Evolutionary conservation across 2,329 filamentous ascomycete species (phyloP).

Genomic region (Pestalotiopsis sp.): DNA sequence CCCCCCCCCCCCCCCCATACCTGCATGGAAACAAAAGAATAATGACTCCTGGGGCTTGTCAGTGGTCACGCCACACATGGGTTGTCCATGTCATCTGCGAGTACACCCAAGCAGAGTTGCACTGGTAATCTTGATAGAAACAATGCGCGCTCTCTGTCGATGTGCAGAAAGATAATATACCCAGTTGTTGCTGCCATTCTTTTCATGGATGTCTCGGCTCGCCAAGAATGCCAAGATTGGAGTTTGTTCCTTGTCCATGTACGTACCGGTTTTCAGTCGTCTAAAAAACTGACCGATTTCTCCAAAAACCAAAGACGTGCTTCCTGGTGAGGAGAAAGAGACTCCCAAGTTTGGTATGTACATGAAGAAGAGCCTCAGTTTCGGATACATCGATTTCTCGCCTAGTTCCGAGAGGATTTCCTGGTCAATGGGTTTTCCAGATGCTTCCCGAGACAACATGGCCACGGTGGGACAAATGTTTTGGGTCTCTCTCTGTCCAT

Average conservation of each 20-base stretch:
- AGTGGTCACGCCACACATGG: neutral
- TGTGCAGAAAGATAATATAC: neutral
- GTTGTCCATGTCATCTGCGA: neutral
- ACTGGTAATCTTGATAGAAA: neutral
- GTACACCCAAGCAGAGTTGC: neutral
- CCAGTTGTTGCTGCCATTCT: neutral
- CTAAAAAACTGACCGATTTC: neutral
- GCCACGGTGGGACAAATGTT: neutral
- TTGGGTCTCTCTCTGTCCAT: neutral
- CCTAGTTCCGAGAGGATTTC: neutral
- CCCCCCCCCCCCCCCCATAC: no score
- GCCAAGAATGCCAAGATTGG: slow-evolving; percentile 1
- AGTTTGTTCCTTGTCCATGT: neutral
- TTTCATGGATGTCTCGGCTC: neutral
- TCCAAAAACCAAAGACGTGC: neutral
- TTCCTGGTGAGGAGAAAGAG: neutral
- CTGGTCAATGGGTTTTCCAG: neutral
- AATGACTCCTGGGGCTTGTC: neutral
- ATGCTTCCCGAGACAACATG: neutral
- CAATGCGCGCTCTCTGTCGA: neutral
- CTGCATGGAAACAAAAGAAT: neutral
- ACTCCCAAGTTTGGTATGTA: neutral
- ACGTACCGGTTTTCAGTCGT: neutral
- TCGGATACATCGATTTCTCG: neutral
- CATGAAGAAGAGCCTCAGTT: neutral